Evolutionary conservation across 2,329 filamentous ascomycete species (phyloP), one percentile per base, ranked within the genome.

Genomic region (Penicillium sp.): DNA sequence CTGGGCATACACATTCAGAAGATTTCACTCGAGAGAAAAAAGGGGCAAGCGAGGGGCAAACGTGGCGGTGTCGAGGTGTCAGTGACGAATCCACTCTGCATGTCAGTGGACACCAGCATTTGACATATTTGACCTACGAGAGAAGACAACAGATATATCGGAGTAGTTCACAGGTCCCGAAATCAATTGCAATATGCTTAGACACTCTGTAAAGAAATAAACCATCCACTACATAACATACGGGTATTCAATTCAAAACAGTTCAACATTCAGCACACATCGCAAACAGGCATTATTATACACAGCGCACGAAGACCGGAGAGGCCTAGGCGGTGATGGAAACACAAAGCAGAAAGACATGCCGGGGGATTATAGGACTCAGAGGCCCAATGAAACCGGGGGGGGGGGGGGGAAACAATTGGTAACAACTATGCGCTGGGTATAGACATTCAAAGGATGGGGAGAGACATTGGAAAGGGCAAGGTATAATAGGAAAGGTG

Each of bases 361-460:
- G 47, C 50, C 51, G 58, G 40, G 37, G 27, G 43, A 50, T 65
- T 58, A 60, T 48, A 60, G 59, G 59, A 54, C 62, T 53, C 27
- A 56, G 27, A 48, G 40, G 46, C 57, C 42, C 50, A 46, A 35
- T 37, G 50, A 41, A 59, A 31, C 48, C 7, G 49, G 40, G 27
- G 33, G 41, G 9, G 49, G 40, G 27, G 33, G 41, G 9, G 3
- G 45, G 37, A 41, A 46, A 49, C 47, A 42, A 54, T 59, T 38
- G 50, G 38, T 29, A 51, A 62, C 40, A 50, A 65, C 45, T 41
- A 59, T 61, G 62, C 63, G 62, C 57, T 65, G 65, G 64, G 65
- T 68, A 67, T 67, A 67, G 54, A 65, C 56, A 60, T 62, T 57
- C 54, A 58, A 58, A 61, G 33, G 50, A 61, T 25, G 54, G 49